A percentile compares a stretch with the other conserved stretches of the same genome.
These are phyloP conservation scores for Pyricularia pennisetigena DNA, from an alignment of 2,329 filamentous ascomycete species.

Conservation along the genomic window DNA sequence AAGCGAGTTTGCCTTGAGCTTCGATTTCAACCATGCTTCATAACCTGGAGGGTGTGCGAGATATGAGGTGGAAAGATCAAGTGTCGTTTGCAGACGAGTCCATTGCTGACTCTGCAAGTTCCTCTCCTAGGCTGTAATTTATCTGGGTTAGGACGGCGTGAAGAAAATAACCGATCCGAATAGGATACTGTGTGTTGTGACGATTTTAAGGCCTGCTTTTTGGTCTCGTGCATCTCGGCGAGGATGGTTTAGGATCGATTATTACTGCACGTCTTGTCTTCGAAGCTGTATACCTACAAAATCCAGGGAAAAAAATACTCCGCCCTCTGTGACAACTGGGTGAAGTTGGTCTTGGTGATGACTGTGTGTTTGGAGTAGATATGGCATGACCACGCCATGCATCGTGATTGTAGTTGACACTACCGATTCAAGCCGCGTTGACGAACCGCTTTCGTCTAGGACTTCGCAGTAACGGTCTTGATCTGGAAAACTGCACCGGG, in stretches of 20 bases:
- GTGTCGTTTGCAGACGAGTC: neutral
- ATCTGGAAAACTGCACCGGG: constrained; percentile 93
- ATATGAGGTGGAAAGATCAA: neutral
- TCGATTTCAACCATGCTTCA: neutral
- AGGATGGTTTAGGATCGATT: neutral
- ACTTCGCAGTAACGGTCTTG: constrained; percentile 65
- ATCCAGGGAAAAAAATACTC: neutral
- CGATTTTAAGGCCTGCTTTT: neutral
- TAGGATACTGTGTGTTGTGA: neutral
- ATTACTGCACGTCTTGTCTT: neutral
- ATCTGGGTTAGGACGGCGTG: neutral
- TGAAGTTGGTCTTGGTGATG: neutral
- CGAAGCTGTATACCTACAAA: neutral
- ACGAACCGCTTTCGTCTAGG: constrained; percentile 24
- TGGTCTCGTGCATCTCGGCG: neutral
- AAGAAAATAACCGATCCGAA: neutral
- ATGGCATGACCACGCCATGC: neutral
- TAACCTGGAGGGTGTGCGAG: neutral
- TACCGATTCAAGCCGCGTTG: neutral
- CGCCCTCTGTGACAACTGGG: neutral
- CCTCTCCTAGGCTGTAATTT: neutral
- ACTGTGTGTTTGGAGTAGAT: neutral
- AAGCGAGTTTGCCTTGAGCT: neutral
- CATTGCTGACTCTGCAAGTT: neutral
- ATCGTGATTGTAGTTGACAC: neutral